Conservation (phyloP, 306 rosid species). For the Malus orientalis region DNA sequence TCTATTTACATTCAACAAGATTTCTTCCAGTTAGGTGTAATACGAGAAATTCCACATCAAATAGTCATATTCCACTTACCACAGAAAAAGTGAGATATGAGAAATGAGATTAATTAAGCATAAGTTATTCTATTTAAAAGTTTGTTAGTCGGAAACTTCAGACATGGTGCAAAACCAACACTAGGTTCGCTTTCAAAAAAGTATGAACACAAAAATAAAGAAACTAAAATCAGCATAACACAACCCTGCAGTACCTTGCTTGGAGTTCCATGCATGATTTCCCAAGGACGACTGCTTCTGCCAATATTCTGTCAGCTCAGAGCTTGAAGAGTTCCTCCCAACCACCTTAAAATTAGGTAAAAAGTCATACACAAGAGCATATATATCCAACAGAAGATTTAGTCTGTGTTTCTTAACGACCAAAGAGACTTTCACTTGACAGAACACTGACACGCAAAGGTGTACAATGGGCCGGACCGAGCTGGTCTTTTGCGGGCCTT, state of each 20-base stretch:
- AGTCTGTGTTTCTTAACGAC: background rate
- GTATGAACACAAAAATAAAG: background rate
- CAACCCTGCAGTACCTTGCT: conserved; percentile 31
- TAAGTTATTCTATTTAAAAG: background rate
- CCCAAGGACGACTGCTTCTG: conserved; percentile 19
- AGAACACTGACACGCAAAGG: background rate
- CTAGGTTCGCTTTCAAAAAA: background rate
- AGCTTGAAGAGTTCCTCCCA: conserved; percentile 19
- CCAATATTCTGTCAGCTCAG: conserved; percentile 29
- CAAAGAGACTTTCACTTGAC: background rate
- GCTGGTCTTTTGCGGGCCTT: no score
- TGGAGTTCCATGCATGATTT: conserved; percentile 29
- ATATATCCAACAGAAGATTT: background rate
- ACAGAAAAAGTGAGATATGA: background rate
- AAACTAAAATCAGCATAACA: background rate
- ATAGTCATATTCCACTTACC: background rate
- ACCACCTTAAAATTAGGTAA: conserved; percentile 20
- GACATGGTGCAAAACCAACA: background rate
- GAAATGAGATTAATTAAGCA: background rate
- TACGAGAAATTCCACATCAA: background rate
- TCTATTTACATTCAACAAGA: background rate
- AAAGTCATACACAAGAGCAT: background rate
- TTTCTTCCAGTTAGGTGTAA: background rate
- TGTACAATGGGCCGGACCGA: background rate
- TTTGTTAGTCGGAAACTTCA: background rate